These are phyloP conservation scores for Thermoascus crustaceus DNA, from an alignment of 2,329 filamentous ascomycete genomes.

Conservation along the genomic window DNA sequence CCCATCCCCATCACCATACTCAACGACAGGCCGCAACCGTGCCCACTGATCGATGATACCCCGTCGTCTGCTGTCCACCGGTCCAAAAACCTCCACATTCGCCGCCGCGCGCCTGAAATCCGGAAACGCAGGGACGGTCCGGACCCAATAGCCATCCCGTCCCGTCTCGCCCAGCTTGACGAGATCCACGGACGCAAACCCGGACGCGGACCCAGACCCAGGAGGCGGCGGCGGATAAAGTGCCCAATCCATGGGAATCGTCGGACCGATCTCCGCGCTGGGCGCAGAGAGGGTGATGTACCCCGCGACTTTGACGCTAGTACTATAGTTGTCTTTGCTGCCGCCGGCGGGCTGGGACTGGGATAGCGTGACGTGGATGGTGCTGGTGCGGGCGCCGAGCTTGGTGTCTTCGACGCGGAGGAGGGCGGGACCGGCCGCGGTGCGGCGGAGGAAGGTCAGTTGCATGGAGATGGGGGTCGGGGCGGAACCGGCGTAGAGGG, in stretches of 20 bases:
- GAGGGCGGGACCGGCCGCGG: slow-evolving; percentile 47
- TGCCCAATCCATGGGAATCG: slow-evolving; percentile 47
- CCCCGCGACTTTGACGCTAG: slow-evolving; percentile 54
- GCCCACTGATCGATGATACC: slow-evolving; percentile 58
- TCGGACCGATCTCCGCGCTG: slow-evolving; percentile 49
- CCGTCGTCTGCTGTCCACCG: slow-evolving; percentile 8
- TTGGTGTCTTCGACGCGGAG: slow-evolving; percentile 57
- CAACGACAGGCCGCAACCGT: slow-evolving; percentile 47
- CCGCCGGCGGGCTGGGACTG: slow-evolving; percentile 19
- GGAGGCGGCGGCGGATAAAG: slow-evolving; percentile 39
- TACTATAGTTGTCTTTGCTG: slow-evolving; percentile 18
- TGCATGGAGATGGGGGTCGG: slow-evolving; percentile 58
- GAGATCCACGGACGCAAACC: slow-evolving; percentile 19
- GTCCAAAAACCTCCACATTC: slow-evolving; percentile 44
- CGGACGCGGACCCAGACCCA: slow-evolving; percentile 30
- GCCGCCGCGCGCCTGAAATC: slow-evolving; percentile 41
- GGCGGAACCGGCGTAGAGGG: slow-evolving; percentile 36
- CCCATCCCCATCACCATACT: slow-evolving; percentile 7
- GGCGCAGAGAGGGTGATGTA: slow-evolving; percentile 61
- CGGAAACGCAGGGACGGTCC: slow-evolving; percentile 18
- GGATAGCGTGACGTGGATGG: slow-evolving; percentile 53
- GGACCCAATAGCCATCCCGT: slow-evolving; percentile 20
- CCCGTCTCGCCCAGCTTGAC: slow-evolving; percentile 14
- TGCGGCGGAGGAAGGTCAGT: slow-evolving; percentile 58
- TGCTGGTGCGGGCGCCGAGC: slow-evolving; percentile 54